These are phyloP conservation scores for Crithidia brevicula DNA, from an alignment of 208 protist genomes.

Conservation along the genomic window DNA sequence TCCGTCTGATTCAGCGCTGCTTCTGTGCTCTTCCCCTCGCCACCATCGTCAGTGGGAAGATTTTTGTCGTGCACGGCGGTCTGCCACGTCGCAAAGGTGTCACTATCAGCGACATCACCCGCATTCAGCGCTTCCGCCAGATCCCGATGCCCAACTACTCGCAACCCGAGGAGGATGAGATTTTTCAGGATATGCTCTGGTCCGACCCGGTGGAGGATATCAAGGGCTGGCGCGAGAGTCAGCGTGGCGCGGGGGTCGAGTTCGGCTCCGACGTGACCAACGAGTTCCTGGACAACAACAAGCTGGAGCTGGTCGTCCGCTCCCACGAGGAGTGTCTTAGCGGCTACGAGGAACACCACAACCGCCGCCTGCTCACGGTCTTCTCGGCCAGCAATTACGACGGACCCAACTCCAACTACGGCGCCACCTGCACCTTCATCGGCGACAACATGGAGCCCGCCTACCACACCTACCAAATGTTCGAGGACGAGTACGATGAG, in stretches of 20 bases:
- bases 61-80: constrained; percentile 91
- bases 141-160: constrained; percentile 87
- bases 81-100: constrained; percentile 79
- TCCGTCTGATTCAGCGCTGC: constrained; percentile 86
- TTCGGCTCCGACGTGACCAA: constrained; percentile 96
- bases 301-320: constrained; percentile 93
- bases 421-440: constrained; percentile 77
- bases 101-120: constrained; percentile 77
- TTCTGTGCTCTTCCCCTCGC: constrained; percentile 90
- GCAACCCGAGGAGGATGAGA: constrained; percentile 92
- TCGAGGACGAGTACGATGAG: constrained; percentile 77
- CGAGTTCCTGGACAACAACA: constrained; percentile 94
- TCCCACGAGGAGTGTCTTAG: constrained; percentile 95
- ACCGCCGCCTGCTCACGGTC: constrained; percentile 94
- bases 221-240: constrained; percentile 79
- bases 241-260: constrained; percentile 94
- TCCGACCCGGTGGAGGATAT: constrained; percentile 92
- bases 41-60: constrained; percentile 73
- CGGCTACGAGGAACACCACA: constrained; percentile 95
- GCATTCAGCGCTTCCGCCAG: constrained; percentile 89
- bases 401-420: constrained; percentile 89
- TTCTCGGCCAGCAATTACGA: constrained; percentile 99
- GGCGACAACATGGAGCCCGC: constrained; percentile 69
- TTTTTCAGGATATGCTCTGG: constrained; percentile 97
- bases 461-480: constrained; percentile 83